phyloP scores from a whole-genome alignment of 192 early-diverging fungal species.

The Coemansia sp. region DNA sequence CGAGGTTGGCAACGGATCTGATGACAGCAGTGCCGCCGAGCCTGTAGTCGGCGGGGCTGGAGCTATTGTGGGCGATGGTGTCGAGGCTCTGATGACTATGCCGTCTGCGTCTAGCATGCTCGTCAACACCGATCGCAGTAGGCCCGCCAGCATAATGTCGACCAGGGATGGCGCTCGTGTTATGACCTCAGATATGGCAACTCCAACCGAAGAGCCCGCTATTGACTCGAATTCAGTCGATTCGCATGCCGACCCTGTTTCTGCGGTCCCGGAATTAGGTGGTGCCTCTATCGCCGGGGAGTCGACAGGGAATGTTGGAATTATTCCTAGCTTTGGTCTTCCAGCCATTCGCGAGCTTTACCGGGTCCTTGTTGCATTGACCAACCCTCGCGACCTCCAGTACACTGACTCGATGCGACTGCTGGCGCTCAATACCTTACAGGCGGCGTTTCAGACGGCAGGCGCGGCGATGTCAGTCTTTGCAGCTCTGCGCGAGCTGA shows the following conservation, averaged over 20 bases:
- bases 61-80: background rate
- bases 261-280: background rate
- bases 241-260: background rate
- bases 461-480: slow-evolving; percentile 71
- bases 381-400: slow-evolving; percentile 86
- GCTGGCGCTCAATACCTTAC: slow-evolving; percentile 85
- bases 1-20: background rate
- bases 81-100: slow-evolving; percentile 20
- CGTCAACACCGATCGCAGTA: slow-evolving; percentile 27
- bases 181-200: background rate
- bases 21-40: background rate
- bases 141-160: slow-evolving; percentile 7
- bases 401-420: slow-evolving; percentile 94
- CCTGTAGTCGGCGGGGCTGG: background rate
- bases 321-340: slow-evolving; percentile 56
- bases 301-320: background rate
- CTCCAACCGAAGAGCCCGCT: background rate
- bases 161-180: background rate
- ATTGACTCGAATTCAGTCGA: background rate
- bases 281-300: background rate
- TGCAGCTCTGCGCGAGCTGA: slow-evolving; percentile 63
- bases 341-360: slow-evolving; percentile 88
- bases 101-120: slow-evolving; percentile 38
- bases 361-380: slow-evolving; percentile 84
- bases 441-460: slow-evolving; percentile 82